Base-by-base conservation (phyloP, 2,329 filamentous ascomycete species). In the Colletotrichum graminicola region DNA sequence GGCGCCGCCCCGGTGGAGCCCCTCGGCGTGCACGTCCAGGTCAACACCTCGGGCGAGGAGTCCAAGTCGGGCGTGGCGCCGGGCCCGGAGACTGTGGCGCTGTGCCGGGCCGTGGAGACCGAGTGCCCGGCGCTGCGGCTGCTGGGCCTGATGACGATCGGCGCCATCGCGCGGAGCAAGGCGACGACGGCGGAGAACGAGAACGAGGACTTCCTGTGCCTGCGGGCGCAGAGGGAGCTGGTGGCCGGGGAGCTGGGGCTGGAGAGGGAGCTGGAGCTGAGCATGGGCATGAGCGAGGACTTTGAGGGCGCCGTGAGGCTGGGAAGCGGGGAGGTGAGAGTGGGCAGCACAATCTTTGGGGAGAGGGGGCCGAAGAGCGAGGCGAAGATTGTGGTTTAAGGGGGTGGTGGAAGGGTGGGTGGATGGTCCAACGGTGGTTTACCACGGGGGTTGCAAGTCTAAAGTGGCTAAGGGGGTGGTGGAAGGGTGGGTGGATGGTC, bases 231-330 rank as follows among this genome's bases (percentile, higher is more conserved):
- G 79, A 85, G 93, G 67, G 93, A 97, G 79, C 81, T 89, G 18
- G 90, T 98, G 2, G 88, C 86, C 2, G 78, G 82, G 77, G 91
- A 83, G 71, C 76, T 85, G 26, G 78, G 78, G 0, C 66, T 84
- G 61, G 79, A 85, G 21, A 82, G 84, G n/a, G 86, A 87, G 72
- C 79, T 98, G 76, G 94, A 98, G 84, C 81, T 98, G 82, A 98
- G 95, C 82, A 99, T 99, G 95, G 95, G 95, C 8, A 99, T 99
- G 96, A 98, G 94, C 79, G 91, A 94, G 78, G 96, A 99, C 81
- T 99, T 95, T 80, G 95, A 97, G 84, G 93, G 92, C 10, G 96
- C 96, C 0, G 91, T 98, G 77, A 83, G 82, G 16, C 84, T 94
- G 84, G 96, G 96, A 0, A 98, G 95, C 82, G 87, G 90, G 76